Evolutionary conservation across 2,329 filamentous ascomycete genomes (phyloP).

Genomic region (Ophiosphaerella herpotricha): DNA sequence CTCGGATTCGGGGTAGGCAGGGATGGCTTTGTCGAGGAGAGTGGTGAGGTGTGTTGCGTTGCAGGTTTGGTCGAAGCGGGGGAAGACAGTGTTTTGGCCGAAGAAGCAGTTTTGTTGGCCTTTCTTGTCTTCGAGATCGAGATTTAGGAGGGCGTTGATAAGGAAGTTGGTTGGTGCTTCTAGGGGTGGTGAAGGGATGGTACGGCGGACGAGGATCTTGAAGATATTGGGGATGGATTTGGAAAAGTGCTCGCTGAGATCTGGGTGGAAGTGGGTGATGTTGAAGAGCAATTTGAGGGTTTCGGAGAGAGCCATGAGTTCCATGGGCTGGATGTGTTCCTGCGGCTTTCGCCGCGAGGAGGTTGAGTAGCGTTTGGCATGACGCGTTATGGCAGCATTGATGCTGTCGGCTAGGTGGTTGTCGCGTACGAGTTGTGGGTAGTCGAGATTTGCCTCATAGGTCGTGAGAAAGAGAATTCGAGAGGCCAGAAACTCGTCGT

Average conservation of each 20-base stretch:
- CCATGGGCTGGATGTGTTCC: constrained; percentile 60
- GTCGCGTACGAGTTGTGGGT: constrained; percentile 67
- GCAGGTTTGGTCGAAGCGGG: constrained; percentile 62
- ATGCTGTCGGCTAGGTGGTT: constrained; percentile 71
- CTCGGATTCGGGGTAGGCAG: constrained; percentile 67
- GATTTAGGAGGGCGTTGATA: constrained; percentile 79
- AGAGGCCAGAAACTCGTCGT: constrained; percentile 86
- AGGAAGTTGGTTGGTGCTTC: constrained; percentile 73
- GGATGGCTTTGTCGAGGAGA: constrained; percentile 70
- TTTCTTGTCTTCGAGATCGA: constrained; percentile 64
- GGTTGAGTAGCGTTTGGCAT: constrained; percentile 57
- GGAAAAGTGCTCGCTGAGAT: constrained; percentile 66
- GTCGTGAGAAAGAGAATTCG: constrained; percentile 80
- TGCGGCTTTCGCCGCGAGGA: constrained; percentile 25
- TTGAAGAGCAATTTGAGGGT: constrained; percentile 90
- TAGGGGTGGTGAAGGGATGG: constrained; percentile 68
- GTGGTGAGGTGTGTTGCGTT: constrained; percentile 69
- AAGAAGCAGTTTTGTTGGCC: constrained; percentile 47
- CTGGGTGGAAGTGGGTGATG: constrained; percentile 73
- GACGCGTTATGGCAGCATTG: constrained; percentile 69
- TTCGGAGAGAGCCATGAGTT: constrained; percentile 79
- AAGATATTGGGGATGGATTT: constrained; percentile 71
- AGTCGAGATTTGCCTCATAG: constrained; percentile 72
- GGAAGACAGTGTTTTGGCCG: constrained; percentile 65
- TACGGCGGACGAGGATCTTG: constrained; percentile 67